phyloP scores from a whole-genome alignment of 2,329 filamentous ascomycete genomes.

The Hymenoscyphus repandus region DNA sequence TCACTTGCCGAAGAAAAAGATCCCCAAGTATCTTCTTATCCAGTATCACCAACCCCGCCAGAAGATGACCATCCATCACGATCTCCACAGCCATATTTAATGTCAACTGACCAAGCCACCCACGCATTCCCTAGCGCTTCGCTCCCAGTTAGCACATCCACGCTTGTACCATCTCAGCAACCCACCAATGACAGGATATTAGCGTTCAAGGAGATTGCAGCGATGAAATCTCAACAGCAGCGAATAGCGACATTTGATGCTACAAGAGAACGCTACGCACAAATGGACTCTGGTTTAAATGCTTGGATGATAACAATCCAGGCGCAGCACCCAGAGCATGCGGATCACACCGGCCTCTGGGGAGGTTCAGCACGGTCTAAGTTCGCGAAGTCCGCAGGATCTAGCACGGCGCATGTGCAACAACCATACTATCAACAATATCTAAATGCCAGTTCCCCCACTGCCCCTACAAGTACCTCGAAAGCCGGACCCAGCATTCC shows the following conservation, averaged over 20 bases:
- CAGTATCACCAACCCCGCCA: slow-evolving; percentile 34
- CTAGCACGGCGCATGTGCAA: slow-evolving; percentile 25
- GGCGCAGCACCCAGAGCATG: slow-evolving; percentile 44
- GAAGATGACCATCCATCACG: slow-evolving; percentile 37
- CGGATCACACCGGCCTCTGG: slow-evolving; percentile 29
- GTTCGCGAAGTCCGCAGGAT: slow-evolving; percentile 17
- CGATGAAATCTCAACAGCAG: slow-evolving; percentile 58
- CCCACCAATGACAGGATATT: slow-evolving; percentile 14
- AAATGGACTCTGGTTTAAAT: slow-evolving; percentile 69
- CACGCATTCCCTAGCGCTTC: slow-evolving; percentile 12
- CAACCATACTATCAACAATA: slow-evolving; percentile 54
- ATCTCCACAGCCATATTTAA: slow-evolving; percentile 19
- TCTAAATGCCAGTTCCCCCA: slow-evolving; percentile 42
- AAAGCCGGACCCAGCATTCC: slow-evolving; percentile 17
- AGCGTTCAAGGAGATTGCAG: slow-evolving; percentile 70
- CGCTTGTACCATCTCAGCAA: slow-evolving; percentile 1
- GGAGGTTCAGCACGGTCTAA: slow-evolving; percentile 19
- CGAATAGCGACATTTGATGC: slow-evolving; percentile 70
- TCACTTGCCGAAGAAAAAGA: slow-evolving; percentile 44
- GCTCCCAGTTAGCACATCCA: slow-evolving; percentile 11
- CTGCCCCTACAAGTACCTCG: slow-evolving; percentile 16
- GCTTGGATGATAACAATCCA: slow-evolving; percentile 48
- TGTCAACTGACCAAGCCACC: slow-evolving; percentile 9
- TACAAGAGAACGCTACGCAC: slow-evolving; percentile 64
- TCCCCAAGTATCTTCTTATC: slow-evolving; percentile 33